Evolutionary conservation across 2,329 filamentous ascomycete genomes (phyloP).

Genomic region (Fusarium sp.): DNA sequence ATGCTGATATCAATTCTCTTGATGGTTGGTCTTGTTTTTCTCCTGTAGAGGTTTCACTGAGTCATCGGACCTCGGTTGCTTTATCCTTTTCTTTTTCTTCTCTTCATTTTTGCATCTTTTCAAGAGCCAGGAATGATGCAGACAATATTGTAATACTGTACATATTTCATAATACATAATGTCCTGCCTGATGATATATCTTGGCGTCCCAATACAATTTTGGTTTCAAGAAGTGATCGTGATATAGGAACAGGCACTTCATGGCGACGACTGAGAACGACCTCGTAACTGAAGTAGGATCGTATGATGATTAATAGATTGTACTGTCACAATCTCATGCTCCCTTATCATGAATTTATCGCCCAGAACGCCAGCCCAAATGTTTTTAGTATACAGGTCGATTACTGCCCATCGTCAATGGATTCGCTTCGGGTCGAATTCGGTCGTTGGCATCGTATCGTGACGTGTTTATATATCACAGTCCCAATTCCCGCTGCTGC

Average conservation of each 20-base stretch:
- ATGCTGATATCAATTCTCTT: not conserved
- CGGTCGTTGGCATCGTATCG: conserved; percentile 1
- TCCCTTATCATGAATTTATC: not conserved
- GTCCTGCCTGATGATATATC: not conserved
- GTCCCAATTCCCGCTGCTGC: conserved; percentile 66
- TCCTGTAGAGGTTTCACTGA: not conserved
- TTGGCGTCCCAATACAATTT: not conserved
- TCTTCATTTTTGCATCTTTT: not conserved
- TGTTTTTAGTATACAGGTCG: conserved; percentile 23
- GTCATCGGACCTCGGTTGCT: not conserved
- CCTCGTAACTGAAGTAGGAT: not conserved
- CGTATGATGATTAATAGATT: conserved; percentile 8
- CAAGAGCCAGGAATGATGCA: not conserved
- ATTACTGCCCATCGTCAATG: not conserved
- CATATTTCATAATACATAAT: not conserved
- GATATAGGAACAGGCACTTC: not conserved
- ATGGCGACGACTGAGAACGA: not conserved
- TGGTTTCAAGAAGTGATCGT: not conserved
- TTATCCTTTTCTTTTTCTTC: not conserved
- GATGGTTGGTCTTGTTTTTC: not conserved
- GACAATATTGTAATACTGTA: not conserved
- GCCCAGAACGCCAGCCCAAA: conserved; percentile 23
- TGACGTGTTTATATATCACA: conserved; percentile 38
- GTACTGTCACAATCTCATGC: conserved; percentile 11
- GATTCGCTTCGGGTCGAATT: not conserved